Conservation (phyloP, 2,329 filamentous ascomycete genomes). For the Xylariaceae sp. region DNA sequence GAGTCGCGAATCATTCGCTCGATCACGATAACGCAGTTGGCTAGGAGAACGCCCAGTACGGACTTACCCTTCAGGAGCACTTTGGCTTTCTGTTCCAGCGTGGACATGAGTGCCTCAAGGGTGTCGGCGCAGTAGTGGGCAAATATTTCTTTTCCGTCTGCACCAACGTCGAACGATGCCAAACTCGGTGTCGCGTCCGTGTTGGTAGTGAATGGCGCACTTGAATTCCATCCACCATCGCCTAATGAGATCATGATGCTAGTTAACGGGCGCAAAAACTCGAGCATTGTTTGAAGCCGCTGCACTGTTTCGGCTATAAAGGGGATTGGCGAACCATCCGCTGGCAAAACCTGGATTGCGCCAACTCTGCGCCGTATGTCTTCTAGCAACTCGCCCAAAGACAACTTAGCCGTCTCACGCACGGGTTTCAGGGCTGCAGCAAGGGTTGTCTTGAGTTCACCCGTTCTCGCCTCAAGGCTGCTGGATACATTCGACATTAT, state of each 20-base stretch:
- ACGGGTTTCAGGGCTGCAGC: constrained; percentile 84
- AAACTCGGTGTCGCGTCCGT: constrained; percentile 64
- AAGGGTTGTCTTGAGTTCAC: constrained; percentile 77
- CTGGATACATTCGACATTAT: constrained; percentile 76
- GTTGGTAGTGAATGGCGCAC: constrained; percentile 44
- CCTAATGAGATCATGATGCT: constrained; percentile 89
- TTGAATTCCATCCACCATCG: constrained; percentile 79
- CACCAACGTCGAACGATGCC: constrained; percentile 77
- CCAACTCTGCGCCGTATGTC: constrained; percentile 70
- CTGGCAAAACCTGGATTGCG: constrained; percentile 61
- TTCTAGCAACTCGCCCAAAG: constrained; percentile 75
- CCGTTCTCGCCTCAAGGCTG: constrained; percentile 73
- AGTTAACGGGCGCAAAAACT: constrained; percentile 78
- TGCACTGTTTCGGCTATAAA: constrained; percentile 81
- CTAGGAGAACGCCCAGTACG: constrained; percentile 79
- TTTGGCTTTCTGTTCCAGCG: constrained; percentile 70
- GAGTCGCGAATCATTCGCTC: constrained; percentile 80
- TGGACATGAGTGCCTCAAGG: constrained; percentile 71
- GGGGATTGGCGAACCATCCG: constrained; percentile 72
- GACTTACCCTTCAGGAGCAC: constrained; percentile 70
- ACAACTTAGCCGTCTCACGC: constrained; percentile 84
- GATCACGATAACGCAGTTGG: constrained; percentile 79
- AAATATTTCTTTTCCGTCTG: constrained; percentile 83
- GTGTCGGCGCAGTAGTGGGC: constrained; percentile 86
- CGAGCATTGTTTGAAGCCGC: constrained; percentile 78